Evolutionary conservation across 1,284 basidiomycete genomes (phyloP), one percentile per base, ranked within the genome.

Genomic region (Sutorius eximius): DNA sequence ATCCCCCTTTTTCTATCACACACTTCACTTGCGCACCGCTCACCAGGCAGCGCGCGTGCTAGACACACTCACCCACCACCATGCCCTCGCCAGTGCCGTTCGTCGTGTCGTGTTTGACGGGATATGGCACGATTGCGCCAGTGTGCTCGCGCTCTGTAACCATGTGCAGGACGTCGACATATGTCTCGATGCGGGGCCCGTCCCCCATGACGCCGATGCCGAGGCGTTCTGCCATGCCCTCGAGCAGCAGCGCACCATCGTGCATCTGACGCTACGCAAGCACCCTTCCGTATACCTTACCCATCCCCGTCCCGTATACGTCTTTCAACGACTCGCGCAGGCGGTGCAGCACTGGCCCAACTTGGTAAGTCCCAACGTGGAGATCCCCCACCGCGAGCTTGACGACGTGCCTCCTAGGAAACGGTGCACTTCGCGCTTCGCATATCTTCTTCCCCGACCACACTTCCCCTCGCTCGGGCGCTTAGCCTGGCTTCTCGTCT

Each of bases 1-100:
- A 1, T 75, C 76, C 0, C 82, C 81, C 5, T 70, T 82, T 20
- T 73, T 81, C 59, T 84, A 83, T 69, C 72, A 76, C 59, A 72
- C 74, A 18, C 58, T 83, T 34, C 70, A 73, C 59, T 61, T 85
- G 40, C 68, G 63, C 38, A 71, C 76, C 0, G 55, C 72, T 0
- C 42, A 45, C 16, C 75, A 80, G 24, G 67, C 79, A 0, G 58
- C 61, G n/a, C 66, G 69, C n/a, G 72, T 79, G 20, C 70, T 77
- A 16, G 57, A 56, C 20, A 73, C 78, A 0, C 72, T 83, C 42
- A 45, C 59, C 3, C 55, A 48, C 6, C 69, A 73, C 45, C 75
- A 78, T 1, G 41, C 61, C 0, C 66, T 82, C 24, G 75, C 75
- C 0, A 32, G 30, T 8, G 66, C 71, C 42, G 71, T 82, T 36